These are phyloP conservation scores for Amphibolis antarctica DNA, from an alignment of 106 monocot species.

Conservation along the genomic window DNA sequence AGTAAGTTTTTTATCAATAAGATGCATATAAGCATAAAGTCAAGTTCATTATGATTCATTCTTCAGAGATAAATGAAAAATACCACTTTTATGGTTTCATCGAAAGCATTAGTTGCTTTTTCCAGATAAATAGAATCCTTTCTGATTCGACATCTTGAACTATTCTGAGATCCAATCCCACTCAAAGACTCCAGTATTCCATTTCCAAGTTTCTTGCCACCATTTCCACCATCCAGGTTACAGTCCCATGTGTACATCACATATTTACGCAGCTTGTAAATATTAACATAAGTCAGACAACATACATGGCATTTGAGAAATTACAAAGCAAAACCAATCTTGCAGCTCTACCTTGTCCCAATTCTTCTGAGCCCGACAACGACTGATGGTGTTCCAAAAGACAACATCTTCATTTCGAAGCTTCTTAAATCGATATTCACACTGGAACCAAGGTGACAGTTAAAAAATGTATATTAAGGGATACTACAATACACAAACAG, in stretches of 20 bases:
- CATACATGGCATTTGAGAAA: background rate
- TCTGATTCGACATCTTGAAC: slow-evolving; percentile 17
- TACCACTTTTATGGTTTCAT: slow-evolving; percentile 13
- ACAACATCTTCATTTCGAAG: slow-evolving; percentile 46
- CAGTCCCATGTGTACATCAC: slow-evolving; percentile 74
- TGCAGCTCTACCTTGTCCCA: slow-evolving; percentile 52
- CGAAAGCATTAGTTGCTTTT: slow-evolving; percentile 8
- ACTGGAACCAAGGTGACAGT: slow-evolving; percentile 16
- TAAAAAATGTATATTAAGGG: background rate
- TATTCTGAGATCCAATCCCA: slow-evolving; percentile 25
- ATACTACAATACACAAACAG: background rate
- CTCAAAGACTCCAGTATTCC: slow-evolving; percentile 18
- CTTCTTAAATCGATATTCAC: slow-evolving; percentile 58
- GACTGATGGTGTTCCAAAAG: slow-evolving; percentile 37
- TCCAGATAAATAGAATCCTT: slow-evolving; percentile 13
- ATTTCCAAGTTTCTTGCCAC: slow-evolving; percentile 10
- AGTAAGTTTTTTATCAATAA: background rate
- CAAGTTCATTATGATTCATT: background rate
- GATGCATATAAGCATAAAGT: background rate
- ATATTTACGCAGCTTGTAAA: slow-evolving; percentile 55
- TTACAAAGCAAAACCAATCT: background rate
- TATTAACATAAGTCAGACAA: background rate
- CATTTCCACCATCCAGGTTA: slow-evolving; percentile 28
- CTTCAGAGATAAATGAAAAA: background rate
- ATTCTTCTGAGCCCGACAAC: slow-evolving; percentile 41